Evolutionary conservation across 805 yeast species (phyloP), one percentile per base, ranked within the genome.

Genomic region (Metschnikowia orientalis): DNA sequence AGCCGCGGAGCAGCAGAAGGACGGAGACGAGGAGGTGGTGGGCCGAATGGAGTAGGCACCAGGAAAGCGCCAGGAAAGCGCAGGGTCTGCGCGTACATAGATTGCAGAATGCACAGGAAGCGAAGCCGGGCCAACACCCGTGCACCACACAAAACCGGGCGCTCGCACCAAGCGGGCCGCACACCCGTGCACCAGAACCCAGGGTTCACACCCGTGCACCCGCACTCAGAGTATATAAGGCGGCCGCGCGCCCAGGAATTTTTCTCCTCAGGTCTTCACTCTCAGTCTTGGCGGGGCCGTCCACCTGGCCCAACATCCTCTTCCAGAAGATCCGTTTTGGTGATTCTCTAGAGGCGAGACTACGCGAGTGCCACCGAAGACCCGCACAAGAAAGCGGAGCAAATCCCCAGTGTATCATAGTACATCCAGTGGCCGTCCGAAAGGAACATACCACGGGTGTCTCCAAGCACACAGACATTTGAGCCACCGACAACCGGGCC

Each of bases 391-490:
- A 51, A 53, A 36, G 47, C 41, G 48, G 50, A 35, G 10, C 14
- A n/a, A 23, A 30, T 34, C 50, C 48, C 50, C 50, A 41, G 71
- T 66, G 70, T 63, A 62, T 63, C 71, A 66, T 66, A 64, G 71
- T 66, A 63, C 71, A 62, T 66, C 70, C 53, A 52, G 54, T 34
- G 45, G 60, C 53, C 21, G 23, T 28, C 18, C 9, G 24, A 20
- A 24, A 38, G 37, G 41, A 23, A 33, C 51, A 38, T 50, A 62
- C 60, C 57, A 52, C 59, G 57, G 70, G 71, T 63, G 71, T 66
- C 71, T 66, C 71, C 71, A 64, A 62, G 67, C 61, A 53, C 69
- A 66, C 71, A 55, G 40, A 66, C 71, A 66, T 51, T n/a, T n/a
- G n/a, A n/a, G n/a, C n/a, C n/a, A n/a, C n/a, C n/a, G n/a, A n/a